Percentiles rank a stretch among this genome's conserved stretches.
phyloP scores from a whole-genome alignment of 495 filamentous ascomycete species.

The Neurospora discreta region DNA sequence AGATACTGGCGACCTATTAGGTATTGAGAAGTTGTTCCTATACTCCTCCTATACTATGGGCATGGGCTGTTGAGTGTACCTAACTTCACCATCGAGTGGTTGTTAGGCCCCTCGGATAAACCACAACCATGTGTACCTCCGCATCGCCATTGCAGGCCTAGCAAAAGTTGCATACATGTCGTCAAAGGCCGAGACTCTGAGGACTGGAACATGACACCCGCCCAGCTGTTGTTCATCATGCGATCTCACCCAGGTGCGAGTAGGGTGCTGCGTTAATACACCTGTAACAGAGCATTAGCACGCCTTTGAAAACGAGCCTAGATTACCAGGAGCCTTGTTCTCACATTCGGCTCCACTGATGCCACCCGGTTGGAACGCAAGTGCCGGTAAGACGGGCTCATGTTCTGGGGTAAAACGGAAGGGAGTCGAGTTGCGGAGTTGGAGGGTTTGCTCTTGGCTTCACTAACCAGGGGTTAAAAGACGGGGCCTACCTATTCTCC shows the following conservation, averaged over 20 bases:
- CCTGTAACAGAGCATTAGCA: neutral
- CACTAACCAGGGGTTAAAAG: neutral
- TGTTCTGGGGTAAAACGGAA: neutral
- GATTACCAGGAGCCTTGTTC: neutral
- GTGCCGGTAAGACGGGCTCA: slow-evolving; percentile 9
- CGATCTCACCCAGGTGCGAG: neutral
- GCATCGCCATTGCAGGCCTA: neutral
- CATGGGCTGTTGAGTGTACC: too few species aligned
- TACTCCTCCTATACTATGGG: neutral
- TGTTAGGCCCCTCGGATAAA: too few species aligned
- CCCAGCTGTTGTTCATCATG: too few species aligned
- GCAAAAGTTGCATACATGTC: neutral
- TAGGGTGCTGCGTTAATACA: neutral
- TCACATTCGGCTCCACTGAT: neutral
- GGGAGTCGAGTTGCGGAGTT: neutral
- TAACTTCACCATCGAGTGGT: too few species aligned
- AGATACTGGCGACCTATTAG: neutral
- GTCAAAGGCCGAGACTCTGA: neutral
- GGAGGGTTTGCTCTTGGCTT: neutral
- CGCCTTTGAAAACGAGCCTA: neutral
- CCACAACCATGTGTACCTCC: neutral
- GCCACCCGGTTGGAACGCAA: slow-evolving; percentile 7
- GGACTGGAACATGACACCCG: too few species aligned
- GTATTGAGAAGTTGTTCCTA: neutral
- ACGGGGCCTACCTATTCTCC: neutral